A percentile compares a stretch with the other conserved stretches of the same genome.
Conservation (phyloP, 805 yeast genomes). For the Candida coquimbonensis region DNA sequence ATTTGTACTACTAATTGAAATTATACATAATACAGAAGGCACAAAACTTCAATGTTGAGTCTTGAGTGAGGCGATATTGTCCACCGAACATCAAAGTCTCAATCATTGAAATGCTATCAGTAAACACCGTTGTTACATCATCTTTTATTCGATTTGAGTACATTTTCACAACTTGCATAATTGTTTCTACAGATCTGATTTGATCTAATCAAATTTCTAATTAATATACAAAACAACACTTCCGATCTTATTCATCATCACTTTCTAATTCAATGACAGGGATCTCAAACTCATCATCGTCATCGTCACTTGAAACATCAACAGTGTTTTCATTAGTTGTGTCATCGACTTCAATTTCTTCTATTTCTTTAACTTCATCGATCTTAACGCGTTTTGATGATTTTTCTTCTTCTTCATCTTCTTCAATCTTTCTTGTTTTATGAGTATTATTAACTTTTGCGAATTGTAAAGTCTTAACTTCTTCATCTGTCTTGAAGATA, state of each 20-base stretch:
- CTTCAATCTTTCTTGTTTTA: conserved; percentile 18
- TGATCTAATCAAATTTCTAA: no score
- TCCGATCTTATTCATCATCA: conserved; percentile 29
- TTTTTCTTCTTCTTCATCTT: conserved; percentile 15
- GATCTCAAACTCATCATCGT: conserved; percentile 47
- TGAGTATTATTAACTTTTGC: conserved; percentile 4
- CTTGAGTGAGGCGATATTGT: no score
- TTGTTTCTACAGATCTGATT: background rate
- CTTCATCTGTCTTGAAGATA: conserved; percentile 20
- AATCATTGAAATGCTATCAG: no score
- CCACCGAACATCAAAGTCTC: no score
- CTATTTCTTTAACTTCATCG: conserved; percentile 9
- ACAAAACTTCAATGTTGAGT: no score
- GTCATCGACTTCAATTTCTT: background rate
- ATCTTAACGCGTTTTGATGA: conserved; percentile 22
- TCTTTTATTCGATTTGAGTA: background rate
- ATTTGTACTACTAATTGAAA: no score
- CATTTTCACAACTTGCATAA: background rate
- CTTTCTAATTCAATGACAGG: conserved; percentile 37
- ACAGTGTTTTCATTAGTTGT: background rate
- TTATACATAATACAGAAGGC: no score
- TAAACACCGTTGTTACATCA: no score
- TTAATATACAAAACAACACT: no score
- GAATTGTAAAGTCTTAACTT: conserved; percentile 18
- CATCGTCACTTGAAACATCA: conserved; percentile 25